Evolutionary conservation across 805 yeast genomes (phyloP), one percentile per base, ranked within the genome.

Genomic region (Metschnikowia gruessii): DNA sequence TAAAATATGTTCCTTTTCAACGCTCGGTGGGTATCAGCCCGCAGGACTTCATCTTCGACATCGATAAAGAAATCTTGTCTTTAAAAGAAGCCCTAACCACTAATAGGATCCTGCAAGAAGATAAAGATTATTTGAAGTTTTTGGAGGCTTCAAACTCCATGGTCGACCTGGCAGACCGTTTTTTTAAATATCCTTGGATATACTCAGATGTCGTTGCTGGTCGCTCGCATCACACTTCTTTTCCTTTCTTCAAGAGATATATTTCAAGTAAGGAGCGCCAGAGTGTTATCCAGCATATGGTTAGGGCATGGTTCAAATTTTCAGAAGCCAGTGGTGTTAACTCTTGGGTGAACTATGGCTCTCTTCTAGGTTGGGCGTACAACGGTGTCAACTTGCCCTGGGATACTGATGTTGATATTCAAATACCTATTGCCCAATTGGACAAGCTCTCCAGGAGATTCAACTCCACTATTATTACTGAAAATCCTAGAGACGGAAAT

Each of bases 121-220:
- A 66, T 28, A 39, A 41, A 21, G 51, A 56, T 22, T 64, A 66
- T 43, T 58, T 67, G 28, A 50, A 58, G n/a, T 68, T 68, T 28
- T 50, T 69, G 17, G 58, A 64, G 45, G 49, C 56, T 34, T 61
- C 71, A 10, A 60, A 50, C 43, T 16, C 33, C 12, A 29, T 46
- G 8, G 62, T 52, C 13, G 62, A 58, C 37, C 22, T 43, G 28
- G 54, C 68, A 9, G 70, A 64, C 51, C 53, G 65, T 26, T 66
- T 57, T 47, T 69, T 69, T 60, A 66, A 69, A 48, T 69, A 69
- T 49, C 72, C 74, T 8, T 69, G 74, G 74, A 68, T 69, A 26
- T 53, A 56, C 37, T 53, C 69, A 37, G 74, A 69, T 52, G 51
- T 69, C 7, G 54, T 65, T 12, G 62, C 61, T 15, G 73, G 74